These are phyloP conservation scores for Cenococcum geophilum DNA, from an alignment of 495 filamentous ascomycete species.

Conservation along the genomic window DNA sequence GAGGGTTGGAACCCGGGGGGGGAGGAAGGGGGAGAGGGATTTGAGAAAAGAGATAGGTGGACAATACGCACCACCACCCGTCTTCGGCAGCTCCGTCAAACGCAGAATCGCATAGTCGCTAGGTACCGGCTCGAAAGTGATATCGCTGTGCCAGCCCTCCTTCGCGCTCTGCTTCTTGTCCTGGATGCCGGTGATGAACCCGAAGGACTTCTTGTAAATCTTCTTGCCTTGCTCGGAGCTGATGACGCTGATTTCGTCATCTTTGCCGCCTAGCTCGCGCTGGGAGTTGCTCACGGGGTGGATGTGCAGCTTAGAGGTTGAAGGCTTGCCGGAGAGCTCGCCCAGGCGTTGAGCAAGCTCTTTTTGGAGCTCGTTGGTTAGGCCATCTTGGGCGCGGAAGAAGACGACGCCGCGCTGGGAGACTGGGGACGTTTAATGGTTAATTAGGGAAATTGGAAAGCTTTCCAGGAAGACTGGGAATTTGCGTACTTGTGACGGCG, in stretches of 20 bases:
- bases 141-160: slow-evolving; percentile 36
- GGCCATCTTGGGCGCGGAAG: slow-evolving; percentile 66
- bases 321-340: slow-evolving; percentile 49
- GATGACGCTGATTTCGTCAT: slow-evolving; percentile 71
- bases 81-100: slow-evolving; percentile 55
- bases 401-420: slow-evolving; percentile 77
- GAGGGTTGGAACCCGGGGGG: too few relatives aligned
- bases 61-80: slow-evolving; percentile 64
- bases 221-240: slow-evolving; percentile 53
- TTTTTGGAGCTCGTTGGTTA: slow-evolving; percentile 62
- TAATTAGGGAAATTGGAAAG: not conserved
- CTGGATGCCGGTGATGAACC: slow-evolving; percentile 2
- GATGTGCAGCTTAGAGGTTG: slow-evolving; percentile 53
- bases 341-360: slow-evolving; percentile 61
- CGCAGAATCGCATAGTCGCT: slow-evolving; percentile 34
- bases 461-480: not conserved
- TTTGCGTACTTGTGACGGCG: slow-evolving; percentile 13
- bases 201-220: slow-evolving; percentile 20
- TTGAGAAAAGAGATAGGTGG: not conserved
- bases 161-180: slow-evolving; percentile 31
- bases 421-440: slow-evolving; percentile 43
- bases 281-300: slow-evolving; percentile 62
- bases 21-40: not conserved
- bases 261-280: slow-evolving; percentile 53
- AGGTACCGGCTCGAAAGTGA: slow-evolving; percentile 38